A percentile compares a stretch with the other conserved stretches of the same genome.
phyloP scores from a whole-genome alignment of 371 early-diverging fungal genomes.

The Gilbertella persicaria region DNA sequence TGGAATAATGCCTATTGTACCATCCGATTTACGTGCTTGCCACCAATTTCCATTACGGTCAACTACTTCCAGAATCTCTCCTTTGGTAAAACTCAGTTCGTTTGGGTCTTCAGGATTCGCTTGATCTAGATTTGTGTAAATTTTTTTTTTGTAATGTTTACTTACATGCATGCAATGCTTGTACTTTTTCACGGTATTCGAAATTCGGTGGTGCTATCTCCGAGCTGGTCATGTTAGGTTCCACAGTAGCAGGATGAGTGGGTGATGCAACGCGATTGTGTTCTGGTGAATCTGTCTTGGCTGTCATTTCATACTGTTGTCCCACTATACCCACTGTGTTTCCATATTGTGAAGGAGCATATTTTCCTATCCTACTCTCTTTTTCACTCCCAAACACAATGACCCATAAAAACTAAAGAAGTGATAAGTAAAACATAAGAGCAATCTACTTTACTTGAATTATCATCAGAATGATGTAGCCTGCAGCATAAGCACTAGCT shows the following conservation, averaged over 20 bases:
- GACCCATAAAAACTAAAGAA: constrained; percentile 43
- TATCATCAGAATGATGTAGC: constrained; percentile 45
- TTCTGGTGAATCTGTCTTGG: constrained; percentile 12
- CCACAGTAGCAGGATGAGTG: constrained; percentile 14
- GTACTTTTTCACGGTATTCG: constrained; percentile 40
- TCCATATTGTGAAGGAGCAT: constrained; percentile 22
- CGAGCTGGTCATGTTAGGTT: not conserved
- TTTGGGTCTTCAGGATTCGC: constrained; percentile 88
- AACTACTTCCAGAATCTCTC: constrained; percentile 78
- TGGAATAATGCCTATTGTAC: constrained; percentile 85
- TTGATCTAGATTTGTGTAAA: constrained; percentile 57
- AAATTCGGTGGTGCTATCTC: constrained; percentile 2
- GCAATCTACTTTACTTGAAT: constrained; percentile 43
- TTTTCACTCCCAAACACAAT: constrained; percentile 50
- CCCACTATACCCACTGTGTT: constrained; percentile 23
- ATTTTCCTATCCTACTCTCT: constrained; percentile 34
- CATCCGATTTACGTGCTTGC: constrained; percentile 82
- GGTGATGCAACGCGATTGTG: constrained; percentile 1
- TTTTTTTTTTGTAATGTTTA: no score
- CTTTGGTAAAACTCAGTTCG: constrained; percentile 83
- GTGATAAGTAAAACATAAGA: no score
- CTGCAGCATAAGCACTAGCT: constrained; percentile 35
- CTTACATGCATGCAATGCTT: constrained; percentile 30
- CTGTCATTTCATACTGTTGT: constrained; percentile 31
- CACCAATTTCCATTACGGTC: constrained; percentile 93